A percentile compares a stretch with the other conserved stretches of the same genome.
Conservation (phyloP, 768 basidiomycete genomes). For the Galerina marginata region DNA sequence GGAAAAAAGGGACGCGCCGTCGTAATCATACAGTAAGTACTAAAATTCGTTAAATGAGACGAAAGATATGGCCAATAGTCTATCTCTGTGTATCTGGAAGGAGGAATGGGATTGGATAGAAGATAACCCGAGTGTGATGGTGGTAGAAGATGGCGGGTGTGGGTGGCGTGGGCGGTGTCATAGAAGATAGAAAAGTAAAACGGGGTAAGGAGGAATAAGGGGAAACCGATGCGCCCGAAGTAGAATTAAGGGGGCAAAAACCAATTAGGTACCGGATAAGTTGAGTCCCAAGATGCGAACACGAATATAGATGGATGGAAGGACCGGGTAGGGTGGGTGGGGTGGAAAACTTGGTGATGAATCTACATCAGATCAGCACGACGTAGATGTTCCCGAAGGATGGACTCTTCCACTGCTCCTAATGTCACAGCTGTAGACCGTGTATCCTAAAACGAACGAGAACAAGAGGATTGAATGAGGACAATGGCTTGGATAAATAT, state of each 20-base stretch:
- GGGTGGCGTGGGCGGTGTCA: neutral
- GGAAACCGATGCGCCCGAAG: neutral
- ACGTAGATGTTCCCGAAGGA: constrained; percentile 71
- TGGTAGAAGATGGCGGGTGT: neutral
- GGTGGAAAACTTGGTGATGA: neutral
- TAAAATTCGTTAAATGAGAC: neutral
- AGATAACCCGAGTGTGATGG: neutral
- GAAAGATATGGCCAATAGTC: too few relatives aligned
- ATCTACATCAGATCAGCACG: constrained; percentile 69
- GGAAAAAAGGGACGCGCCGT: constrained; percentile 11
- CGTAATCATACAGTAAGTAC: constrained; percentile 14
- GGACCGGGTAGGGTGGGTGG: neutral
- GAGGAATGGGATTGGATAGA: neutral
- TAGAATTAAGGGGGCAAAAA: neutral
- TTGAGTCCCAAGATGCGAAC: constrained; percentile 15
- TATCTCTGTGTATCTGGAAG: too few relatives aligned
- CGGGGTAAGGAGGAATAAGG: neutral
- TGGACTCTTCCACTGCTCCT: constrained; percentile 75
- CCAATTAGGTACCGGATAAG: neutral
- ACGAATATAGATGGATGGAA: neutral
- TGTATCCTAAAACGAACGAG: constrained; percentile 58
- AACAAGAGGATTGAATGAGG: constrained; percentile 3
- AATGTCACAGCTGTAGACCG: constrained; percentile 75
- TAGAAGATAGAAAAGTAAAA: neutral
- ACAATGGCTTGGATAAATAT: neutral